Evolutionary conservation across 2,329 filamentous ascomycete species (phyloP).

Genomic region (Botrytis byssoidea): DNA sequence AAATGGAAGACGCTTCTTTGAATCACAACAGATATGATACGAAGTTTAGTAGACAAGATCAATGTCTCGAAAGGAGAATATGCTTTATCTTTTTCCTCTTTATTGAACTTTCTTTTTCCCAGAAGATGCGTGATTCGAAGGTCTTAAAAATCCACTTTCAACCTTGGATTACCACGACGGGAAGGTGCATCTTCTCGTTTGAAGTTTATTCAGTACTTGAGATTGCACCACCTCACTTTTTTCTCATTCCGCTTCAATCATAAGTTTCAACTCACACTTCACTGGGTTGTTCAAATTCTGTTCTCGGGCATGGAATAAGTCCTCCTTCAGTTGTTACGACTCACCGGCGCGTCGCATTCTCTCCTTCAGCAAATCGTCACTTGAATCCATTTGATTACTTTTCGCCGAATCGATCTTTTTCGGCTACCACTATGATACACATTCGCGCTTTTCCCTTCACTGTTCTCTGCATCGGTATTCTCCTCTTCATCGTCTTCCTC

Average conservation of each 20-base stretch:
- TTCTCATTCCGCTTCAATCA: neutral
- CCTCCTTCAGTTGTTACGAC: neutral
- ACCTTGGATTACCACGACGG: neutral
- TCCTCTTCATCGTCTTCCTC: slow-evolving; percentile 16
- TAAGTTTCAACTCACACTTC: neutral
- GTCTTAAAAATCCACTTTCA: too few species aligned
- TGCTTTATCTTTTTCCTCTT: too few species aligned
- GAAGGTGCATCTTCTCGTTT: slow-evolving; percentile 12
- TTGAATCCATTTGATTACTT: neutral
- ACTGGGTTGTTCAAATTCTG: neutral
- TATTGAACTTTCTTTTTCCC: too few species aligned
- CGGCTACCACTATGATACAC: slow-evolving; percentile 9
- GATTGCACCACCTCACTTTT: neutral
- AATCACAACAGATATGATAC: neutral
- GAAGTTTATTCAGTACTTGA: neutral
- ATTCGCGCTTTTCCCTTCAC: slow-evolving; percentile 12
- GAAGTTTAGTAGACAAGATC: neutral
- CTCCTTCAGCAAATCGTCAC: too few species aligned
- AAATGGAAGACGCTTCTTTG: too few species aligned
- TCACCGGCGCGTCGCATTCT: neutral
- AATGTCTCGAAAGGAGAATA: neutral
- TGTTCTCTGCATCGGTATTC: neutral
- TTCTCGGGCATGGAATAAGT: neutral
- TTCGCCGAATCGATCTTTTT: neutral
- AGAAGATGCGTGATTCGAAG: neutral